Evolutionary conservation across 768 basidiomycete genomes (phyloP), one percentile per base, ranked within the genome.

Genomic region (Cystofilobasidium macerans): DNA sequence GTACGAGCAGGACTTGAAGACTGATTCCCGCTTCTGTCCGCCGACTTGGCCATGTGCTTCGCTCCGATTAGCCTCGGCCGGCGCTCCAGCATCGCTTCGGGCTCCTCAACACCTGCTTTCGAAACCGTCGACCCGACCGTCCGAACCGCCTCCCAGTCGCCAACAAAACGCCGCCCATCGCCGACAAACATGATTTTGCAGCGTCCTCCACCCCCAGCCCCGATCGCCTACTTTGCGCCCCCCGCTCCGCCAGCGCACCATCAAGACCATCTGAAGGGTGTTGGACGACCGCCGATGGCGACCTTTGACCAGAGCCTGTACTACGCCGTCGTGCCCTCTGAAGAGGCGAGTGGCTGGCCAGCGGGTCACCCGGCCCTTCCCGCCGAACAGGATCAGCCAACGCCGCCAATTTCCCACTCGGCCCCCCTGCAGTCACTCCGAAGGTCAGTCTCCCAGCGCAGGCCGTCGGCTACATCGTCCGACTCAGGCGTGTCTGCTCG

Each of bases 91-190:
- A n/a, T n/a, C n/a, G n/a, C 42, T 13, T 42, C 42, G 42, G 16
- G 16, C 16, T 8, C 45, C 22, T 43, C 42, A 43, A 13, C 9
- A 4, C 22, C 4, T 8, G 9, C 22, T 47, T 3, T n/a, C 45
- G 42, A 12, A 12, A 20, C 42, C 12, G 42, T 47, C 51, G 62
- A 63, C 48, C 48, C 48, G 20, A 38, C 62, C 26, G 51, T 56
- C 35, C 47, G 51, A 26, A 32, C 51, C 5, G 16, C 40, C 32
- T 57, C 54, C 24, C 54, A 42, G 18, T 64, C 63, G 42, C 53
- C 63, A 13, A 56, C 56, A 22, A 43, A 45, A 24, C 35, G 63
- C 4, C 63, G 56, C 11, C 54, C 35, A n/a, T 45, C 30, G 38
- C 42, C 54, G 11, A 24, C 63, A 8, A 42, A 54, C 24, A 30